Conservation (phyloP, 495 filamentous ascomycete species). For the Penicillium atrosanguineum region DNA sequence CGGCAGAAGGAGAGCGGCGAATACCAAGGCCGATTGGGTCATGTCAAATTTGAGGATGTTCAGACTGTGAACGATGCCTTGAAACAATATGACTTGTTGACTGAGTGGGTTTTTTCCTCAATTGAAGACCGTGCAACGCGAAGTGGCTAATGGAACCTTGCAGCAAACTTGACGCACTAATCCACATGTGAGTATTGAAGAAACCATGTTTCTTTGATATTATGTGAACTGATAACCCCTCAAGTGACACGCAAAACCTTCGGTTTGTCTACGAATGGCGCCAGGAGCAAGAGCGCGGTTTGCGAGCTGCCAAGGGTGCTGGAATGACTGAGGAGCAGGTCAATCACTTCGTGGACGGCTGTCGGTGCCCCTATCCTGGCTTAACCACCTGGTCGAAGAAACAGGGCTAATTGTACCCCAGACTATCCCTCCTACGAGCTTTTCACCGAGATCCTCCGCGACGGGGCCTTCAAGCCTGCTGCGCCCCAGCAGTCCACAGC, state of each 20-base stretch:
- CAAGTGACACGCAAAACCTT: constrained; percentile 70
- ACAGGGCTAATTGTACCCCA: constrained; percentile 18
- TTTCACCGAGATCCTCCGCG: constrained; percentile 64
- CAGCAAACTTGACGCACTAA: constrained; percentile 71
- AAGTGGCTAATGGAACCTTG: constrained; percentile 11
- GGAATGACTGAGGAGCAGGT: constrained; percentile 80
- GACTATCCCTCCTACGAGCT: constrained; percentile 71
- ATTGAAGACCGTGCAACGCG: neutral
- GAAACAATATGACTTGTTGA: constrained; percentile 67
- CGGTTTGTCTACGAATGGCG: constrained; percentile 88
- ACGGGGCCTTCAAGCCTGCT: constrained; percentile 55
- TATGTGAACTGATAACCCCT: neutral
- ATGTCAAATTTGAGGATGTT: constrained; percentile 65
- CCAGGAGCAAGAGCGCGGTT: constrained; percentile 69
- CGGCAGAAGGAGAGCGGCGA: constrained; percentile 37
- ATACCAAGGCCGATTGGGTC: constrained; percentile 50
- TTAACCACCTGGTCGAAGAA: no score
- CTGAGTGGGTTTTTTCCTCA: constrained; percentile 45
- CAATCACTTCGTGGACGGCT: constrained; percentile 64
- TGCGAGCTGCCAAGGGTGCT: constrained; percentile 60
- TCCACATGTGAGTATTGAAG: constrained; percentile 65
- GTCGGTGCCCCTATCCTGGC: constrained; percentile 37
- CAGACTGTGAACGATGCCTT: constrained; percentile 70
- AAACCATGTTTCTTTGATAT: neutral
- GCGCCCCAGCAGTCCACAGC: constrained; percentile 9